These are phyloP conservation scores for Vicia faba DNA, from an alignment of 306 rosid species.

Conservation along the genomic window DNA sequence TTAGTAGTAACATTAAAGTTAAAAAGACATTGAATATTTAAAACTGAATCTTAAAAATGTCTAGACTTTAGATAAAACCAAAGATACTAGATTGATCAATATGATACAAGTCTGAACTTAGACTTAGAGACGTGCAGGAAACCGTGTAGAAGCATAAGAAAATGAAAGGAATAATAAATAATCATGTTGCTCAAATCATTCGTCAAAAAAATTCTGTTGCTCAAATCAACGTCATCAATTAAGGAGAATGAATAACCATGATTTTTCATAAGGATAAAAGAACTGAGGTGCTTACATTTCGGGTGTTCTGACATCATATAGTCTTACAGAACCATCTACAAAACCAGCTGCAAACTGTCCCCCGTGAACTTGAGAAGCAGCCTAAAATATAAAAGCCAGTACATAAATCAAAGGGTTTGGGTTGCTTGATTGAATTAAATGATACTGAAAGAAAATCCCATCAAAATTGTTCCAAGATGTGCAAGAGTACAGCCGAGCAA, in stretches of 20 bases:
- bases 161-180: slow-evolving; percentile 1
- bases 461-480: slow-evolving; percentile 9
- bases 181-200: slow-evolving; percentile 4
- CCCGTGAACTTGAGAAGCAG: slow-evolving; percentile 96
- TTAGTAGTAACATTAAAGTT: slow-evolving; percentile 19
- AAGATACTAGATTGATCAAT: not conserved
- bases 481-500: slow-evolving; percentile 12
- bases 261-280: slow-evolving; percentile 6
- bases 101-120: slow-evolving; percentile 21
- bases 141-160: slow-evolving; percentile 20
- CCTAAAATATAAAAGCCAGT: slow-evolving; percentile 46
- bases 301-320: slow-evolving; percentile 85
- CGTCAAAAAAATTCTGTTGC: not conserved
- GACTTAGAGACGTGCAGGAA: not conserved
- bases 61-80: not conserved
- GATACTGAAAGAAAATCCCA: slow-evolving; percentile 5
- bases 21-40: slow-evolving; percentile 5
- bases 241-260: slow-evolving; percentile 3
- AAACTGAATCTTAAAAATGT: not conserved
- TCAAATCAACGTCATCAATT: slow-evolving; percentile 24
- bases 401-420: slow-evolving; percentile 14
- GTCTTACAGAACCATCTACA: slow-evolving; percentile 82
- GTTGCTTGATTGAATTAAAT: slow-evolving; percentile 5
- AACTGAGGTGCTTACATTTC: slow-evolving; percentile 64
- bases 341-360: slow-evolving; percentile 97